A percentile compares a stretch with the other conserved stretches of the same genome.
phyloP scores from a whole-genome alignment of 1,139 yeast genomes.

The Sugiyamaella japonica region DNA sequence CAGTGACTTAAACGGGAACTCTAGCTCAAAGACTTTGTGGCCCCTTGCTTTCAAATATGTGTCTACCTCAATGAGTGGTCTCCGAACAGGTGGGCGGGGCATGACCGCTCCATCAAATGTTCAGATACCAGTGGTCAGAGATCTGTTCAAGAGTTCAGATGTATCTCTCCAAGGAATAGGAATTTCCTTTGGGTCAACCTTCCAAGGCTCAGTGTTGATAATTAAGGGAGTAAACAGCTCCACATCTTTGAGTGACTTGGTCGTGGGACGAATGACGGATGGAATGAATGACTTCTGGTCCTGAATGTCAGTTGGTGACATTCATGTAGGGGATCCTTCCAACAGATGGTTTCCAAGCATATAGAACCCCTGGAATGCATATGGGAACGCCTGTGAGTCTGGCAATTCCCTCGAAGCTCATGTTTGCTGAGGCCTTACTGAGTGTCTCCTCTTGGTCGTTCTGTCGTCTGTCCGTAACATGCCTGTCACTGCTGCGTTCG shows the following conservation, averaged over 20 bases:
- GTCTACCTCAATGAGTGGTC: slow-evolving; percentile 5
- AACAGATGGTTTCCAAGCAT: slow-evolving; percentile 54
- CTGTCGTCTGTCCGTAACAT: too few relatives aligned
- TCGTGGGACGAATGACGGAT: slow-evolving; percentile 60
- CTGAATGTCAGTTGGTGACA: slow-evolving; percentile 53
- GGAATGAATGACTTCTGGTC: slow-evolving; percentile 57
- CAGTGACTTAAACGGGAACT: slow-evolving; percentile 32
- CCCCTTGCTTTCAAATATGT: slow-evolving; percentile 38
- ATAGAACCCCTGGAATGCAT: slow-evolving; percentile 54
- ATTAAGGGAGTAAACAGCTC: slow-evolving; percentile 58
- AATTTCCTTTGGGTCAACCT: slow-evolving; percentile 53
- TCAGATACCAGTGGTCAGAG: slow-evolving; percentile 22
- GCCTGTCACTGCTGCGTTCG: too few relatives aligned
- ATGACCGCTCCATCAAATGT: slow-evolving; percentile 20
- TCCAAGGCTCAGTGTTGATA: slow-evolving; percentile 65
- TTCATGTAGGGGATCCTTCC: slow-evolving; percentile 50
- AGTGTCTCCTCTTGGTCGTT: too few relatives aligned
- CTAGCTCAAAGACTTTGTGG: slow-evolving; percentile 45
- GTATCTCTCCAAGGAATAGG: slow-evolving; percentile 62
- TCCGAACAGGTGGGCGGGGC: slow-evolving; percentile 14
- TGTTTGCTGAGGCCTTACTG: too few relatives aligned
- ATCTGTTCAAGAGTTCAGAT: slow-evolving; percentile 12
- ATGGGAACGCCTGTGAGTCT: too few relatives aligned
- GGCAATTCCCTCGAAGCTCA: too few relatives aligned
- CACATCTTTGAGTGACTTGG: slow-evolving; percentile 60